Conservation (phyloP, 2,329 filamentous ascomycete species). For the Boeremia lycopersici region DNA sequence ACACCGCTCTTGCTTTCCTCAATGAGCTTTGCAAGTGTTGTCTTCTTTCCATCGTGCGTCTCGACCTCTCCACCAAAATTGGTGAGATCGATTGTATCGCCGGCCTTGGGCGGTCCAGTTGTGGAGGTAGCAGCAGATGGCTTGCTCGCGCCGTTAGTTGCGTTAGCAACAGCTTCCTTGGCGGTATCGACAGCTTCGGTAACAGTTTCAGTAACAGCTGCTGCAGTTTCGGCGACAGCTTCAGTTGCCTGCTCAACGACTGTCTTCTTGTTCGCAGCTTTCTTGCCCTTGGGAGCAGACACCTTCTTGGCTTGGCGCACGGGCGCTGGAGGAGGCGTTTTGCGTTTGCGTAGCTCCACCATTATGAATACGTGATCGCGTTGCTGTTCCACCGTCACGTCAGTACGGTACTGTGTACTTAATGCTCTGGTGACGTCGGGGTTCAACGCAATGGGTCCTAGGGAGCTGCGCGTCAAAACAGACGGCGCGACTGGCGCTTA, state of each 20-base stretch:
- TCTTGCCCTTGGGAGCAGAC: slow-evolving; percentile 48
- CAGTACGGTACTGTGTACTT: slow-evolving; percentile 27
- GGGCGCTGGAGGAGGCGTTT: slow-evolving; percentile 59
- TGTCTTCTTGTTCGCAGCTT: slow-evolving; percentile 35
- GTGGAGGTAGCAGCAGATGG: slow-evolving; percentile 18
- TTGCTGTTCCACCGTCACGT: slow-evolving; percentile 31
- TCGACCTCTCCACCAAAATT: slow-evolving; percentile 73
- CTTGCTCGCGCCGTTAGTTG: slow-evolving; percentile 39
- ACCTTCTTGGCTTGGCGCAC: slow-evolving; percentile 56
- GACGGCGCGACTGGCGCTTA: slow-evolving; percentile 13
- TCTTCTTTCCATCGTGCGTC: slow-evolving; percentile 82
- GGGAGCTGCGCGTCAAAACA: slow-evolving; percentile 6
- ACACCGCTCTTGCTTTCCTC: slow-evolving; percentile 84
- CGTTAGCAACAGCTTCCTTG: slow-evolving; percentile 40
- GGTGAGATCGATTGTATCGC: slow-evolving; percentile 60
- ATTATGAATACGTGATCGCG: slow-evolving; percentile 41
- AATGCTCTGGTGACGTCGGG: slow-evolving; percentile 6
- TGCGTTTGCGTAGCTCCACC: slow-evolving; percentile 69
- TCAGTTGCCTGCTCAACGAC: slow-evolving; percentile 44
- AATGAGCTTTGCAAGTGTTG: slow-evolving; percentile 78
- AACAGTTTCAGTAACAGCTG: slow-evolving; percentile 37
- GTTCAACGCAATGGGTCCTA: slow-evolving; percentile 8
- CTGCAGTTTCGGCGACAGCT: slow-evolving; percentile 39
- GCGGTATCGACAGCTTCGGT: slow-evolving; percentile 41
- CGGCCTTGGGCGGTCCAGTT: slow-evolving; percentile 47